A percentile compares a stretch with the other conserved stretches of the same genome.
phyloP scores from a whole-genome alignment of 495 filamentous ascomycete species.

The Amphirosellinia nigrospora region DNA sequence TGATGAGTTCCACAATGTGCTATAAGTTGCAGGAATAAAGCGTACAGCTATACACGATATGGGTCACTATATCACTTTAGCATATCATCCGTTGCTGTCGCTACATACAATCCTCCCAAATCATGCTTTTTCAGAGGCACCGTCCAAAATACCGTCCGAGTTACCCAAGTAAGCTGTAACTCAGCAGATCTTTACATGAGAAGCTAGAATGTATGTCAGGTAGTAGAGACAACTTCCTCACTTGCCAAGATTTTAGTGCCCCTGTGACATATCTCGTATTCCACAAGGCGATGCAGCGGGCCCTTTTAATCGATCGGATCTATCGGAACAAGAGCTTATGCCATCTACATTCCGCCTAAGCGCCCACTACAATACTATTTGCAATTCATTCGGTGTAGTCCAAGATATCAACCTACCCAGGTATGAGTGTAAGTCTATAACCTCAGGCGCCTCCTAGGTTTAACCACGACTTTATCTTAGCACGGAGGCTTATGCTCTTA shows the following conservation, averaged over 20 bases:
- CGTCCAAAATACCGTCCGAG: neutral
- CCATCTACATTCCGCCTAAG: neutral
- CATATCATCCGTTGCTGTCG: no score
- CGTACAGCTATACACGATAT: no score
- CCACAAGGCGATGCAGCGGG: neutral
- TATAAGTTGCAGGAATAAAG: no score
- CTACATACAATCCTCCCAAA: no score
- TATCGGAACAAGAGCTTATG: neutral
- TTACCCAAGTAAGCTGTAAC: neutral
- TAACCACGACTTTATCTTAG: no score
- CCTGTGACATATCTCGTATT: slow-evolving; percentile 14
- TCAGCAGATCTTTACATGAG: neutral
- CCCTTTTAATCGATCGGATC: slow-evolving; percentile 4
- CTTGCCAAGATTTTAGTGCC: neutral
- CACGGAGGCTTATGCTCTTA: no score
- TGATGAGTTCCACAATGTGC: neutral
- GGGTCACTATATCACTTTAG: no score
- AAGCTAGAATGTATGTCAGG: neutral
- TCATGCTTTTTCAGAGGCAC: no score
- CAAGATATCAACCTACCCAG: no score
- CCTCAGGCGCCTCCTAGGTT: no score
- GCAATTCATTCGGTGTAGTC: neutral
- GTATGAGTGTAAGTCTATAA: neutral
- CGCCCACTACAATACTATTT: neutral
- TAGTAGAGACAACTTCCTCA: neutral